phyloP scores from a whole-genome alignment of 2,329 filamentous ascomycete genomes.

The Pseudogymnoascus sp. region DNA sequence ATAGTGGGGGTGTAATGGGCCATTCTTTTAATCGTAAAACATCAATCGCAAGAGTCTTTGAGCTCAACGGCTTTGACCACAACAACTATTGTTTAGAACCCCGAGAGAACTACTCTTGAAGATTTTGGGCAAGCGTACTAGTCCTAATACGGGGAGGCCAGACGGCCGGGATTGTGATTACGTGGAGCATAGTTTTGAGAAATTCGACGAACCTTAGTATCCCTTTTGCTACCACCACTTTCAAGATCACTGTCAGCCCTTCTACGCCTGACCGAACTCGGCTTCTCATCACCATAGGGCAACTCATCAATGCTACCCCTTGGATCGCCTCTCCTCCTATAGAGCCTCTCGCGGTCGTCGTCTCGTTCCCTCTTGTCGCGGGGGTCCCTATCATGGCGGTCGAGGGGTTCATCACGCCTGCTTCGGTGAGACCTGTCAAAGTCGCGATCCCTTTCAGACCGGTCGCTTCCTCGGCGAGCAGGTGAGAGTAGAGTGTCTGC shows the following conservation, averaged over 20 bases:
- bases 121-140: background rate
- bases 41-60: background rate
- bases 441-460: slow-evolving; percentile 38
- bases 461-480: slow-evolving; percentile 23
- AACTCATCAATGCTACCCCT: slow-evolving; percentile 77
- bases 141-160: background rate
- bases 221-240: slow-evolving; percentile 47
- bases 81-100: background rate
- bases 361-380: slow-evolving; percentile 82
- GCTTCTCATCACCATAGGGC: slow-evolving; percentile 74
- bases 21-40: background rate
- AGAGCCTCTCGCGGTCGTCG: slow-evolving; percentile 80
- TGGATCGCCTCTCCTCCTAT: slow-evolving; percentile 71
- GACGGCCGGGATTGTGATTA: background rate
- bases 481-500: slow-evolving; percentile 53
- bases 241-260: slow-evolving; percentile 72
- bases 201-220: slow-evolving; percentile 48
- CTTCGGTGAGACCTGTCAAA: slow-evolving; percentile 36
- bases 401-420: slow-evolving; percentile 52
- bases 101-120: background rate
- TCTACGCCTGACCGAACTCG: slow-evolving; percentile 61
- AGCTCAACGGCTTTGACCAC: background rate
- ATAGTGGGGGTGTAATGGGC: background rate
- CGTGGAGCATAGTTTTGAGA: background rate
- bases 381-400: slow-evolving; percentile 55